Base-by-base conservation (phyloP, 306 rosid genomes). In the Vachellia pachyceras region DNA sequence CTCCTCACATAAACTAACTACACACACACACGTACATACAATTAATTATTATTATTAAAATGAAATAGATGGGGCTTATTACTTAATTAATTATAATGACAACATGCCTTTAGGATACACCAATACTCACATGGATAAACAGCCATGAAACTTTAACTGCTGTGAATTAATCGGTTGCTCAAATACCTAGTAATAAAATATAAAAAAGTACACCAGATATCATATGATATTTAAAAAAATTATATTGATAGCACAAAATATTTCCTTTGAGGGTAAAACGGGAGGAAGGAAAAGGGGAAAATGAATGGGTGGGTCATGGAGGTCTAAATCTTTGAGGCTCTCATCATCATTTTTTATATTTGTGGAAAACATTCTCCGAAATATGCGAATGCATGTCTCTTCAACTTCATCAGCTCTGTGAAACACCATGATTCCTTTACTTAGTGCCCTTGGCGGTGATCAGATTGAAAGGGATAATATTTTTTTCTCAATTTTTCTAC, bases 371-470 rank as follows among this genome's bases (percentile, higher is more conserved):
- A 85, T 23, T 44, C 65, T 71, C 84, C 86, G 82, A 79, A 66
- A 82, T 82, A 49, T 85, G 73, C 79, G 45, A 64, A 63, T 55
- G 84, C 63, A 79, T 85, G 86, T 71, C 79, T 71, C 79, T 85
- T 75, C 69, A 47, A 79, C 79, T 83, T 83, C 13, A 55, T 52
- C 41, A 65, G 11, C 49, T 65, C 39, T 52, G 67, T 14, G 69
- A 64, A 37, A 20, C 85, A 45, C 10, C 13, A 81, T 57, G 33
- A 29, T 49, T 52, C 70, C 61, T 81, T 69, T 6, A 40, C 65
- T 49, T 66, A 61, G 75, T 29, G 79, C 74, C 72, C 41, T 33
- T 23, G 84, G 66, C 11, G 57, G 52, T 72, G 18, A 44, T 50
- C 55, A 50, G 41, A 37, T 37, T 6, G 1, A 54, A 54, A 18